Conservation (phyloP, 176 grass and related monocot genomes). For the Carex myosuroides region DNA sequence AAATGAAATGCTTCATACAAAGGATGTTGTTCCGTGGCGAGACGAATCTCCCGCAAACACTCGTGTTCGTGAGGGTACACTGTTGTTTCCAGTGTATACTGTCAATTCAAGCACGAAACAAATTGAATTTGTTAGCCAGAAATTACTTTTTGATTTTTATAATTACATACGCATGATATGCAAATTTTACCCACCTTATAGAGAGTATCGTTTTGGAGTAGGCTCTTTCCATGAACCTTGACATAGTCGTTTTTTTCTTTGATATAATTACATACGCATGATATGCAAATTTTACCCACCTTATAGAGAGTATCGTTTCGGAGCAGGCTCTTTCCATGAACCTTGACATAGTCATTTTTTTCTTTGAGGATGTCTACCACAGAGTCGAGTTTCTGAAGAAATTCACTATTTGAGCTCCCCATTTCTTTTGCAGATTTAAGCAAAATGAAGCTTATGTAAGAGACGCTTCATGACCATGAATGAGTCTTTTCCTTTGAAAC, state of each 20-base stretch:
- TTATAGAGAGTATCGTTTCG: slow-evolving; percentile 44
- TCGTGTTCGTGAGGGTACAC: slow-evolving; percentile 66
- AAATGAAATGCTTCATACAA: slow-evolving; percentile 22
- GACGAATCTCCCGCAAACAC: slow-evolving; percentile 59
- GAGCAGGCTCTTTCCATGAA: slow-evolving; percentile 60
- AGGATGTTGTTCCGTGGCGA: slow-evolving; percentile 36
- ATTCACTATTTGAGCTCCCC: neutral
- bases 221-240: slow-evolving; percentile 45
- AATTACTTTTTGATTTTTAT: neutral
- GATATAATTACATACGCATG: neutral
- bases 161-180: neutral
- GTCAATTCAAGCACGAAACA: neutral
- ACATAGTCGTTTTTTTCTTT: slow-evolving; percentile 8
- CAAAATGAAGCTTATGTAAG: no score
- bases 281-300: slow-evolving; percentile 9
- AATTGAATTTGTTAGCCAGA: neutral
- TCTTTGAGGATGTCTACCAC: neutral
- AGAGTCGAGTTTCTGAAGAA: neutral
- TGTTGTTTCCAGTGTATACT: slow-evolving; percentile 59
- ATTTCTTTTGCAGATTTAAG: neutral
- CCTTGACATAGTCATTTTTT: slow-evolving; percentile 12
- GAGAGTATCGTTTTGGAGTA: slow-evolving; percentile 46
- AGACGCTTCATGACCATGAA: no score
- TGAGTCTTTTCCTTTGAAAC: no score
- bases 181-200: slow-evolving; percentile 32